Evolutionary conservation across 306 rosid genomes (phyloP).

Genomic region (Canavalia ensiformis): DNA sequence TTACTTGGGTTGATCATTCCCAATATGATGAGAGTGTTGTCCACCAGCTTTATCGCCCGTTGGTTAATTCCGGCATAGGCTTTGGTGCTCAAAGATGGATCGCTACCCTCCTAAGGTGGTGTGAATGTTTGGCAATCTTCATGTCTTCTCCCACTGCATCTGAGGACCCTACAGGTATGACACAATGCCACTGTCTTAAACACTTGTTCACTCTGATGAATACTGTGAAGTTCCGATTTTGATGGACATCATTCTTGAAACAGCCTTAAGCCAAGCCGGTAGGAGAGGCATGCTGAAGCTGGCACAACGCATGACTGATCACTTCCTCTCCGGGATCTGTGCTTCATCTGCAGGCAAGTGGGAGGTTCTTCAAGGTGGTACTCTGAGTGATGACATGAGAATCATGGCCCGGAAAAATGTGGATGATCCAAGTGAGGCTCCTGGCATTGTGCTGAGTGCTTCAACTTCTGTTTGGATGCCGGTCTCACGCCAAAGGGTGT

Average conservation of each 20-base stretch:
- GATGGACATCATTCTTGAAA: not conserved
- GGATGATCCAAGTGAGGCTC: constrained; percentile 70
- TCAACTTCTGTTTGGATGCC: constrained; percentile 89
- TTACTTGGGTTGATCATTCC: constrained; percentile 89
- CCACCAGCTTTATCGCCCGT: constrained; percentile 68
- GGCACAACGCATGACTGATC: constrained; percentile 77
- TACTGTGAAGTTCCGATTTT: constrained; percentile 39
- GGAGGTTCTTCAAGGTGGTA: constrained; percentile 62
- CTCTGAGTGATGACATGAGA: constrained; percentile 63
- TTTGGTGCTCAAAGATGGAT: constrained; percentile 93
- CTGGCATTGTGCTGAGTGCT: constrained; percentile 75
- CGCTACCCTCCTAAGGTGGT: constrained; percentile 81
- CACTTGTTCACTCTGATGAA: constrained; percentile 20
- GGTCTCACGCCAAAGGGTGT: constrained; percentile 61
- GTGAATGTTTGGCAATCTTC: constrained; percentile 68
- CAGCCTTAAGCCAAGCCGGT: constrained; percentile 61
- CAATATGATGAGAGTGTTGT: constrained; percentile 76
- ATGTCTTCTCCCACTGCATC: constrained; percentile 52
- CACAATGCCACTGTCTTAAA: not conserved
- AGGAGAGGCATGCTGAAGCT: constrained; percentile 72
- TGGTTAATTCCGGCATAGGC: constrained; percentile 71
- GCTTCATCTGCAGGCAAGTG: constrained; percentile 65
- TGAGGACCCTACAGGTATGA: constrained; percentile 69
- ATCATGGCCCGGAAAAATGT: constrained; percentile 65
- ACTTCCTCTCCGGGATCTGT: constrained; percentile 78